Percentiles rank a stretch among this genome's conserved stretches.
phyloP scores from a whole-genome alignment of 2,329 filamentous ascomycete genomes.

The Aciculosporium take region DNA sequence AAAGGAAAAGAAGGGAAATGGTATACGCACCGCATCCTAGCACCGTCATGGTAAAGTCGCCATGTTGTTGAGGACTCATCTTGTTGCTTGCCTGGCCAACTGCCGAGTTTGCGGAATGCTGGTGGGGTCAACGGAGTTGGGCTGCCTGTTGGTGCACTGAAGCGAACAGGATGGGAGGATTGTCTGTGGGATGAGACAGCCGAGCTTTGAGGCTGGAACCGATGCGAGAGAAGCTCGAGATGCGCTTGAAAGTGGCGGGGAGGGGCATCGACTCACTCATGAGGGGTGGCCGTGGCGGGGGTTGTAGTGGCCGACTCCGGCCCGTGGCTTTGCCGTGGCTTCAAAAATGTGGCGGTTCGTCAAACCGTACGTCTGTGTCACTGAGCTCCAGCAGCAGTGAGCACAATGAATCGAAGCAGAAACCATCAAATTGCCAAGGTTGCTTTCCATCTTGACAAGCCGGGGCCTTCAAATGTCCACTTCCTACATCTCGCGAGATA shows the following conservation, averaged over 20 bases:
- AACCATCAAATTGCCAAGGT: too few relatives aligned
- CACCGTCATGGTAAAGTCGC: slow-evolving; percentile 58
- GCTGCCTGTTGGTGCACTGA: background rate
- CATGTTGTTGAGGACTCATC: slow-evolving; percentile 18
- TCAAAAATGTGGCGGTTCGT: too few relatives aligned
- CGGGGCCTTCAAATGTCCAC: too few relatives aligned
- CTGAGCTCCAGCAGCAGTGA: too few relatives aligned
- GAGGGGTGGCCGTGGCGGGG: too few relatives aligned
- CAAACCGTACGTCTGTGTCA: too few relatives aligned
- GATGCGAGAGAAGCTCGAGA: background rate
- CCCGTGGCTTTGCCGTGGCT: background rate
- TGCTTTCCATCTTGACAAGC: too few relatives aligned
- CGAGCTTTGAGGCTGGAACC: too few relatives aligned
- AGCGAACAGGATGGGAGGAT: background rate
- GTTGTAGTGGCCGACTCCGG: too few relatives aligned
- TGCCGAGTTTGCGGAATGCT: background rate
- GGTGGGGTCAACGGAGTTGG: background rate
- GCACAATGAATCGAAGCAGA: too few relatives aligned
- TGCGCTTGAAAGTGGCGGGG: too few relatives aligned
- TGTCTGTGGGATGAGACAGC: background rate
- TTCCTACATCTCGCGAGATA: background rate
- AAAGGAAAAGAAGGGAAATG: slow-evolving; percentile 2
- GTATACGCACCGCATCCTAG: slow-evolving; percentile 59
- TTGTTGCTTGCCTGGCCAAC: background rate
- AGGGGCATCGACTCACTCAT: too few relatives aligned